Evolutionary conservation across 1,139 yeast genomes (phyloP).

Genomic region (Casaregolazyma suthepensis): DNA sequence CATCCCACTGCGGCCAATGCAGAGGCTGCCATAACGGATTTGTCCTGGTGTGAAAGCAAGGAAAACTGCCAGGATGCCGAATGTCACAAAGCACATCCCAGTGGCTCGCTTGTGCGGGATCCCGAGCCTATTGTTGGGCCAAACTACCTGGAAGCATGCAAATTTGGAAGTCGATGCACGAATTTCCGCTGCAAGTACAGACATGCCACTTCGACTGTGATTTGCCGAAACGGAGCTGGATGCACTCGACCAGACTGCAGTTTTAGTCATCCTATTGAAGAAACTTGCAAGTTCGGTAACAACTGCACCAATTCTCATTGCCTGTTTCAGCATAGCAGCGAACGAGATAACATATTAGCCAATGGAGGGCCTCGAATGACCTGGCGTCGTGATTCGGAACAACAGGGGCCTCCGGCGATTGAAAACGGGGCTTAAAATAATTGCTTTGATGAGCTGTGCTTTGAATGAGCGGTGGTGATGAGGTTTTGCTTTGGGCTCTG

Average conservation of each 20-base stretch:
- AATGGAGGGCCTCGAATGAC: slow-evolving; percentile 19
- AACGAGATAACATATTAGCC: slow-evolving; percentile 38
- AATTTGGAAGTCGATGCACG: slow-evolving; percentile 68
- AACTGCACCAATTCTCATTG: slow-evolving; percentile 68
- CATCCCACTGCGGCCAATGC: slow-evolving; percentile 86
- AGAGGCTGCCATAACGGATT: slow-evolving; percentile 54
- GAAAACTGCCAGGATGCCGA: slow-evolving; percentile 52
- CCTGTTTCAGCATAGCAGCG: slow-evolving; percentile 73
- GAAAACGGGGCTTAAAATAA: slow-evolving; percentile 51
- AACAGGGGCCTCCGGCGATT: slow-evolving; percentile 57
- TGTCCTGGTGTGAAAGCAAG: slow-evolving; percentile 75
- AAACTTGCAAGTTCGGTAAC: slow-evolving; percentile 72
- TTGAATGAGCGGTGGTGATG: background rate
- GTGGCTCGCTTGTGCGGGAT: slow-evolving; percentile 41
- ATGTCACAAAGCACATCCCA: slow-evolving; percentile 77
- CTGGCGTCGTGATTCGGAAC: slow-evolving; percentile 34
- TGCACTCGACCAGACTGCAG: slow-evolving; percentile 78
- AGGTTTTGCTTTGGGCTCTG: too few relatives aligned
- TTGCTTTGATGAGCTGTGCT: background rate
- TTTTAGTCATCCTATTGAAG: slow-evolving; percentile 73
- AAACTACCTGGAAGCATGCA: slow-evolving; percentile 56
- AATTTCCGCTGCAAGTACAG: slow-evolving; percentile 74
- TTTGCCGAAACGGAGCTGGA: slow-evolving; percentile 74
- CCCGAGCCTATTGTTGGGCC: slow-evolving; percentile 23
- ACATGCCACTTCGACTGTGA: slow-evolving; percentile 66